Evolutionary conservation across 2,329 filamentous ascomycete genomes (phyloP).

Genomic region (Fusarium bactridioides): DNA sequence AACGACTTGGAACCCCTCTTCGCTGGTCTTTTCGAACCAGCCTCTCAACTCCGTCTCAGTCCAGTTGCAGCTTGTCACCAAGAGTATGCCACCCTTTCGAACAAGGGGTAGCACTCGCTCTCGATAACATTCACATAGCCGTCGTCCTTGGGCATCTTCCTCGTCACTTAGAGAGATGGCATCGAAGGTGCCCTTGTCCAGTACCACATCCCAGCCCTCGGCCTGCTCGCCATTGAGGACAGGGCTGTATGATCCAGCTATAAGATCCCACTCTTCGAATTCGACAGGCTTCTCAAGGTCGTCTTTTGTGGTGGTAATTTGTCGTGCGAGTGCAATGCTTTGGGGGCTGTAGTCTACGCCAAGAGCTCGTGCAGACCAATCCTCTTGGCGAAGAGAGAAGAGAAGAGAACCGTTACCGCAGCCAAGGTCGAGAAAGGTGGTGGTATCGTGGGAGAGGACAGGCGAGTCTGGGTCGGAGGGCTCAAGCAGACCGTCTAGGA

Average conservation of each 20-base stretch:
- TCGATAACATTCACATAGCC: constrained; percentile 79
- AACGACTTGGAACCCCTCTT: constrained; percentile 63
- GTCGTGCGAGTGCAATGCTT: constrained; percentile 76
- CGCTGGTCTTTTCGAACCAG: constrained; percentile 72
- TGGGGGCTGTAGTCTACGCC: constrained; percentile 87
- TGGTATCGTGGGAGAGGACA: constrained; percentile 43
- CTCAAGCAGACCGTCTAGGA: constrained; percentile 59
- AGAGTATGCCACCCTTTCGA: constrained; percentile 73
- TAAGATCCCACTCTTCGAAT: constrained; percentile 70
- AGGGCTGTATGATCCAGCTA: constrained; percentile 52
- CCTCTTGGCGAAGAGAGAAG: constrained; percentile 74
- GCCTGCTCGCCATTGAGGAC: constrained; percentile 45
- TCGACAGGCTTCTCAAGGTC: constrained; percentile 44
- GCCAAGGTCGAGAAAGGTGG: constrained; percentile 82
- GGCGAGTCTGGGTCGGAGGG: constrained; percentile 32
- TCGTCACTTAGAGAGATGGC: constrained; percentile 81
- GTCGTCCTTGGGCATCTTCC: constrained; percentile 58
- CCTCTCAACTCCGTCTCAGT: constrained; percentile 82
- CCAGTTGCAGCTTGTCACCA: constrained; percentile 98
- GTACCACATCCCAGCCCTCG: constrained; percentile 82
- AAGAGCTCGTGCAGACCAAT: constrained; percentile 74
- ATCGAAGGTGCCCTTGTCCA: constrained; percentile 99
- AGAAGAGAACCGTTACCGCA: constrained; percentile 94
- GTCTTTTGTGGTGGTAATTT: constrained; percentile 58
- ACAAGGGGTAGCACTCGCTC: constrained; percentile 73